Evolutionary conservation across 768 basidiomycete genomes (phyloP).

Genomic region (Pluteus cervinus): DNA sequence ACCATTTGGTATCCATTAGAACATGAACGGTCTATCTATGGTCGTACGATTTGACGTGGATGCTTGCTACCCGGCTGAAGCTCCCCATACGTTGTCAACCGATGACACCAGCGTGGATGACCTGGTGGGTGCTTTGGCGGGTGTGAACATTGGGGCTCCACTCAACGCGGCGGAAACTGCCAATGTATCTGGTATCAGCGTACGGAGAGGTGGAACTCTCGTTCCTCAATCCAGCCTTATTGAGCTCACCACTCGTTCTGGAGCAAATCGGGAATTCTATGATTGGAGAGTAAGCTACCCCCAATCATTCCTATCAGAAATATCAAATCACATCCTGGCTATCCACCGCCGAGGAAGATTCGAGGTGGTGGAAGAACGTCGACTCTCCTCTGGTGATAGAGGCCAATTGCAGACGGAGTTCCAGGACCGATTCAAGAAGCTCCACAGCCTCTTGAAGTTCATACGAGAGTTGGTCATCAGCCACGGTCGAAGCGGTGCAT

Average conservation of each 20-base stretch:
- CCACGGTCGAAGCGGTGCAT: slow-evolving; percentile 3
- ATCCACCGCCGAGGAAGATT: slow-evolving; percentile 35
- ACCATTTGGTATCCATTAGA: slow-evolving; percentile 16
- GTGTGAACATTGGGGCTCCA: neutral
- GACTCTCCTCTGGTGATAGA: no score
- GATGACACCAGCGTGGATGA: no score
- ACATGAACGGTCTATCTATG: slow-evolving; percentile 33
- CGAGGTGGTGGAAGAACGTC: slow-evolving; percentile 17
- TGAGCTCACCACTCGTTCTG: slow-evolving; percentile 5
- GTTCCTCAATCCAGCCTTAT: slow-evolving; percentile 20
- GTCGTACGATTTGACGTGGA: slow-evolving; percentile 36
- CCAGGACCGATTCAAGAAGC: slow-evolving; percentile 2
- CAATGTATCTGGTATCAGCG: slow-evolving; percentile 22
- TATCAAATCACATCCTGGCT: slow-evolving; percentile 33
- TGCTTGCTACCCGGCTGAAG: slow-evolving; percentile 18
- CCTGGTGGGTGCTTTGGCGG: slow-evolving; percentile 1
- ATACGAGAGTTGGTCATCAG: slow-evolving; percentile 3
- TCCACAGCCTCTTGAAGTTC: neutral
- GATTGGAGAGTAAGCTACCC: slow-evolving; percentile 43
- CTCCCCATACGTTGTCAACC: slow-evolving; percentile 15
- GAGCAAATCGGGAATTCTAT: slow-evolving; percentile 5
- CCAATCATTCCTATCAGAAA: slow-evolving; percentile 46
- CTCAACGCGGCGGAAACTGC: slow-evolving; percentile 13
- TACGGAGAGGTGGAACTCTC: slow-evolving; percentile 27
- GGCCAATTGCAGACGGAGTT: neutral